Evolutionary conservation across 2,329 filamentous ascomycete species (phyloP), one percentile per base, ranked within the genome.

Genomic region (Dactylellina drechsleri): DNA sequence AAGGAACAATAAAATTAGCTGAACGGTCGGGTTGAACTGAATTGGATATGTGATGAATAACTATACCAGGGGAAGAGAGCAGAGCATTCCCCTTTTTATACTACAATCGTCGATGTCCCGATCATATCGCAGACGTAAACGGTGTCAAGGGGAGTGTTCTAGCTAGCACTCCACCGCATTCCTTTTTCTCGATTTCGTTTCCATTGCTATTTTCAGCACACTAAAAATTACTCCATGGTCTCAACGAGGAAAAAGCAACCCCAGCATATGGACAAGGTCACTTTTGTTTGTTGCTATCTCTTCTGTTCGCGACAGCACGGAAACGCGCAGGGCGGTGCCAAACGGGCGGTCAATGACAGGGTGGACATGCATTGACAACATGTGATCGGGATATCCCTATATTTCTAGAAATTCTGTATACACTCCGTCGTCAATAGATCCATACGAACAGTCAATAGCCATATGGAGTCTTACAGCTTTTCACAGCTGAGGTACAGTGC

Each of bases 371-470:
- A 23, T 2, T 23, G 23, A 4, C 4, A 23, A 23, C 31, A 36
- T 36, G 31, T 36, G 31, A 36, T 36, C 31, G 31, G 31, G 31
- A 36, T 36, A 36, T 36, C 31, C 31, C 31, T 36, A 7, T 36
- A 7, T 10, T 36, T 36, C 31, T 36, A 8, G 31, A 36, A 36
- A 36, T 36, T 36, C 6, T 36, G 31, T 36, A 36, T 36, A 36
- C 31, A 36, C 31, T 3, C 31, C 31, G 31, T 36, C n/a, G 49
- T 23, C 16, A 52, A 6, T 52, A n/a, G 10, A 40, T 59, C 20
- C 59, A 59, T 71, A 45, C 65, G 67, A 58, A 64, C 52, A 53
- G 52, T 60, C 20, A 57, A 28, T 23, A 23, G 23, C 23, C 23
- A 23, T n/a, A n/a, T n/a, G n/a, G n/a, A n/a, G n/a, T 2, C 23